Evolutionary conservation across 2,329 filamentous ascomycete genomes (phyloP).

Genomic region (Trichophyton verrucosum): DNA sequence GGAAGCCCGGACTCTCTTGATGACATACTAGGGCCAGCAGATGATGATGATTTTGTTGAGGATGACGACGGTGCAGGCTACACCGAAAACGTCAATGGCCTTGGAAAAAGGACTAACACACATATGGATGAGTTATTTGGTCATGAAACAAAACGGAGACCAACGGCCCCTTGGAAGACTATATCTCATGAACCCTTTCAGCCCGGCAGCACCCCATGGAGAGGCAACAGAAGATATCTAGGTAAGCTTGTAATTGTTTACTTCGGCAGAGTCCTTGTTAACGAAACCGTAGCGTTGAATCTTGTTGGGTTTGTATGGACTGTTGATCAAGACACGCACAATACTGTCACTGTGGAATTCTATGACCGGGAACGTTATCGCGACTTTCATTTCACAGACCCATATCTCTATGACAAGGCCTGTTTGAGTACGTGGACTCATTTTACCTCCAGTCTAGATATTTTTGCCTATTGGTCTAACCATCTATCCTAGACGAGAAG

Average conservation of each 20-base stretch:
- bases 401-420: slow-evolving; percentile 89
- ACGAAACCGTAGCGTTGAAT: slow-evolving; percentile 48
- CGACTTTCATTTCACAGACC: slow-evolving; percentile 96
- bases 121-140: slow-evolving; percentile 36
- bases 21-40: slow-evolving; percentile 56
- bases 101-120: slow-evolving; percentile 49
- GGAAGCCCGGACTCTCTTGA: slow-evolving; percentile 67
- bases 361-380: slow-evolving; percentile 87
- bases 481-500: slow-evolving; percentile 45
- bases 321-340: slow-evolving; percentile 81
- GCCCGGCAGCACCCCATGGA: slow-evolving; percentile 89
- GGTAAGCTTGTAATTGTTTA: slow-evolving; percentile 36
- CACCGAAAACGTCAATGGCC: slow-evolving; percentile 50
- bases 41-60: slow-evolving; percentile 69
- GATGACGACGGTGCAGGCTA: slow-evolving; percentile 96
- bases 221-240: slow-evolving; percentile 83
- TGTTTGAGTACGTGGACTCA: slow-evolving; percentile 52
- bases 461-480: not conserved
- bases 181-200: slow-evolving; percentile 77
- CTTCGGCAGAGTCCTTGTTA: slow-evolving; percentile 10
- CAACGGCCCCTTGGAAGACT: slow-evolving; percentile 43
- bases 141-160: slow-evolving; percentile 40
- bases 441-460: not conserved
- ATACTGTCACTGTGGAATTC: slow-evolving; percentile 94
- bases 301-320: slow-evolving; percentile 94